Conservation (phyloP, 768 basidiomycete genomes). For the Cystofilobasidium macerans region DNA sequence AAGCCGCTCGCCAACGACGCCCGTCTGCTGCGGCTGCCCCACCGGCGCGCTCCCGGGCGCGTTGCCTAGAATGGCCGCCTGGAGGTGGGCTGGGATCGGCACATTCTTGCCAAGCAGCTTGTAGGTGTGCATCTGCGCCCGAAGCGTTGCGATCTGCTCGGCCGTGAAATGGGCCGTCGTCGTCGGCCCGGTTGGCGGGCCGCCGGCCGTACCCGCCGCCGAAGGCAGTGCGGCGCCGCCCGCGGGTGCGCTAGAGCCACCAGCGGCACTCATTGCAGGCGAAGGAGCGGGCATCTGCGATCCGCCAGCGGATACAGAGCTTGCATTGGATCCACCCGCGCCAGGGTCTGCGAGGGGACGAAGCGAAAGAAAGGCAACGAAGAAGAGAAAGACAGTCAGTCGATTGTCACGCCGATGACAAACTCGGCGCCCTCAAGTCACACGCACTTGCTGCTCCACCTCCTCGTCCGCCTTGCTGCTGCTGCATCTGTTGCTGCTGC, state of each 20-base stretch:
- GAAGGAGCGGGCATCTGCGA: neutral
- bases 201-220: neutral
- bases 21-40: slow-evolving; percentile 30
- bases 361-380: too few species aligned
- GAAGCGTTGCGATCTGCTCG: slow-evolving; percentile 37
- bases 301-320: too few species aligned
- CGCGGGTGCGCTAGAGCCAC: too few species aligned
- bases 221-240: neutral
- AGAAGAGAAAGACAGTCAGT: too few species aligned
- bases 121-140: slow-evolving; percentile 36
- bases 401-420: too few species aligned
- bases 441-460: neutral
- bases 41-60: slow-evolving; percentile 47
- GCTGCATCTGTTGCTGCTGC: neutral
- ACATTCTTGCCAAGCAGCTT: slow-evolving; percentile 35
- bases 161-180: slow-evolving; percentile 28
- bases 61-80: slow-evolving; percentile 47
- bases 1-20: slow-evolving; percentile 40
- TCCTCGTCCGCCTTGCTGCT: neutral
- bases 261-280: neutral
- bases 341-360: too few species aligned
- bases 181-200: neutral
- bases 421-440: too few species aligned
- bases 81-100: slow-evolving; percentile 47
- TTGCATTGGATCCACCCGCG: too few species aligned